Evolutionary conservation across 306 rosid species (phyloP).

Genomic region (Ceratonia siliqua): DNA sequence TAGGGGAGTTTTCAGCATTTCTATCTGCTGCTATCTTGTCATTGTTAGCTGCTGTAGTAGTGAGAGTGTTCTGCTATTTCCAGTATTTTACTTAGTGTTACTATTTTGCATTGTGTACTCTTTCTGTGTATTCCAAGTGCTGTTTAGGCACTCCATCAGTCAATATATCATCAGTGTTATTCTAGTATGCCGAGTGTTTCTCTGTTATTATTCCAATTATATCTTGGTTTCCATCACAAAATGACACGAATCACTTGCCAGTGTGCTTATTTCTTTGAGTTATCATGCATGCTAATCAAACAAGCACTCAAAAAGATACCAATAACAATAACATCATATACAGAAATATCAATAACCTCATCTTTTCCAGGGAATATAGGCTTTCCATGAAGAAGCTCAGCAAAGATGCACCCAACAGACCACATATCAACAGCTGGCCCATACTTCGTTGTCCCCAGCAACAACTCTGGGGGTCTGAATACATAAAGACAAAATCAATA

Average conservation of each 20-base stretch:
- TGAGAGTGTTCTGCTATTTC: no score
- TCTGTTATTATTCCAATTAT: no score
- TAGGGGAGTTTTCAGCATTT: no score
- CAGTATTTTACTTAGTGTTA: no score
- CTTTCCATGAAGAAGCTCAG: slow-evolving; percentile 60
- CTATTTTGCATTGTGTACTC: no score
- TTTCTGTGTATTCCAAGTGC: no score
- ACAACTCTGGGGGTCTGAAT: slow-evolving; percentile 67
- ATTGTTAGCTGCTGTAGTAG: no score
- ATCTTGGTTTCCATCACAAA: no score
- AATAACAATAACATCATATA: not conserved
- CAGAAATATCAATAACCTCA: slow-evolving; percentile 47
- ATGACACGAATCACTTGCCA: not conserved
- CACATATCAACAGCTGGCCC: slow-evolving; percentile 77
- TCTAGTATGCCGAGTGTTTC: no score
- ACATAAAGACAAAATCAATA: slow-evolving; percentile 27
- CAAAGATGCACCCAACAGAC: slow-evolving; percentile 78
- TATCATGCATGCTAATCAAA: slow-evolving; percentile 1
- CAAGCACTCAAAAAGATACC: not conserved
- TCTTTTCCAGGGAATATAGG: slow-evolving; percentile 65
- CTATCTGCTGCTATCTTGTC: no score
- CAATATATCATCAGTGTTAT: no score
- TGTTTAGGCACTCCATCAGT: no score
- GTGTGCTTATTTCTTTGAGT: not conserved
- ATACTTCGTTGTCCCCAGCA: slow-evolving; percentile 67